phyloP scores from a whole-genome alignment of 345 rosid genomes.

The Ailanthus altissimus region DNA sequence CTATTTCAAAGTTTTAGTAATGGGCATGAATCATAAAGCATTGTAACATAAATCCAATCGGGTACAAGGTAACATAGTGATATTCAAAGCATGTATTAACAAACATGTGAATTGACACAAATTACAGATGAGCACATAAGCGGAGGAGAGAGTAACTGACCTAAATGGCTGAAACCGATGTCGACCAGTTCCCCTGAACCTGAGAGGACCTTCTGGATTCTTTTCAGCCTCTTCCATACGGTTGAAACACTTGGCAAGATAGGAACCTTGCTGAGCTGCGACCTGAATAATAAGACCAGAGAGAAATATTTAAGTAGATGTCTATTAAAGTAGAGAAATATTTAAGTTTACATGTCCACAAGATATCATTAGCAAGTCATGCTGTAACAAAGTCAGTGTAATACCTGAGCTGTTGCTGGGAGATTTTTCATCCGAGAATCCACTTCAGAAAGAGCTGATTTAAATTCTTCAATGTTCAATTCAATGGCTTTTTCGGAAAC shows the following conservation, averaged over 20 bases:
- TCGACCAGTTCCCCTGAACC: slow-evolving; percentile 94
- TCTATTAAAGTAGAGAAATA: not conserved
- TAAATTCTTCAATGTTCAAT: slow-evolving; percentile 78
- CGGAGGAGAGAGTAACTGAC: slow-evolving; percentile 34
- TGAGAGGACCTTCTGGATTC: slow-evolving; percentile 91
- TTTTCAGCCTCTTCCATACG: slow-evolving; percentile 86
- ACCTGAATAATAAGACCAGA: slow-evolving; percentile 46
- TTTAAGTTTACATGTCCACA: not conserved
- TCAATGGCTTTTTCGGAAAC: slow-evolving; percentile 60
- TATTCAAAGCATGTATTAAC: not conserved
- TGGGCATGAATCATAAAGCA: not conserved
- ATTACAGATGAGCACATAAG: not conserved
- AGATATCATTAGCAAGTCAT: not conserved
- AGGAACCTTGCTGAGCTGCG: slow-evolving; percentile 89
- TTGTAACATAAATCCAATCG: not conserved
- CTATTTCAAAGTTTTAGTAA: not conserved
- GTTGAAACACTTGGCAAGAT: slow-evolving; percentile 92
- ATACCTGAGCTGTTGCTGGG: slow-evolving; percentile 97
- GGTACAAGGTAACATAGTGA: not conserved
- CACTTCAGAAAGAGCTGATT: slow-evolving; percentile 75
- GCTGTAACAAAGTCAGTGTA: not conserved
- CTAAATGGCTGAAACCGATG: slow-evolving; percentile 95
- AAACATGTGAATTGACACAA: not conserved
- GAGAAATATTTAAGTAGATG: not conserved
- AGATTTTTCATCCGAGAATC: slow-evolving; percentile 90